Base-by-base conservation (phyloP, 2,329 filamentous ascomycete species). In the Cordyceps pruinosa region DNA sequence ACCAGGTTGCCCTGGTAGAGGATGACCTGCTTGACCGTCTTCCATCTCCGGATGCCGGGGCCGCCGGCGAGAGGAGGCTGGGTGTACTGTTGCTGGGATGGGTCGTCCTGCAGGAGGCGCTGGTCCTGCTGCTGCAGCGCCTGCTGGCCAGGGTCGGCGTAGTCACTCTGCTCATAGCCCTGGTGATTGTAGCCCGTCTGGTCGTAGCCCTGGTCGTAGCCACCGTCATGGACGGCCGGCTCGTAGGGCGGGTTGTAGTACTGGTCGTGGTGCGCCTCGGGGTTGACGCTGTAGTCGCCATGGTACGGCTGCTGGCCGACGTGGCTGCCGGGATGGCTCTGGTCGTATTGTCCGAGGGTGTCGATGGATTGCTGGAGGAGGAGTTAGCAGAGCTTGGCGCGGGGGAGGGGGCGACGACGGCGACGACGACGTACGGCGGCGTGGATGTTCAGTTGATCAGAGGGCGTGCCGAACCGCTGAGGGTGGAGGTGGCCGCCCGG, bases 11-110 rank as follows among this genome's bases (percentile, higher is more conserved):
- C 94, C 63, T 95, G 88, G 78, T 96, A 99, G 54, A 99, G 75
- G 66, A 95, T 86, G n/a, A 99, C 93, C 76, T 97, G 90, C 75
- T 97, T 99, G 49, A 99, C 93, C 0, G 94, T 99, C 79, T 97
- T 99, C 89, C 90, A 97, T 70, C 94, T 83, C 71, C 89, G 87
- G 63, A 97, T 85, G 5, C 81, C 61, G 6, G 58, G 61, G 17
- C 68, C 69, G 21, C 62, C 63, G 1, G 76, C 81, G 57, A 78
- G 82, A 62, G 78, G 80, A 77, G 56, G 78, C 77, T 60, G 75
- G 75, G 46, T 45, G 23, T 61, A 69, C 13, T 30, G 35, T 60
- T 66, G 71, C 25, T 68, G 68, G 30, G 67, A 66, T 10, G 73
- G 72, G 19, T 76, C 71, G 56, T 81, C 80, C 48, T 70, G 68